Evolutionary conservation across 345 rosid genomes (phyloP).

Genomic region (Citrus maxima): DNA sequence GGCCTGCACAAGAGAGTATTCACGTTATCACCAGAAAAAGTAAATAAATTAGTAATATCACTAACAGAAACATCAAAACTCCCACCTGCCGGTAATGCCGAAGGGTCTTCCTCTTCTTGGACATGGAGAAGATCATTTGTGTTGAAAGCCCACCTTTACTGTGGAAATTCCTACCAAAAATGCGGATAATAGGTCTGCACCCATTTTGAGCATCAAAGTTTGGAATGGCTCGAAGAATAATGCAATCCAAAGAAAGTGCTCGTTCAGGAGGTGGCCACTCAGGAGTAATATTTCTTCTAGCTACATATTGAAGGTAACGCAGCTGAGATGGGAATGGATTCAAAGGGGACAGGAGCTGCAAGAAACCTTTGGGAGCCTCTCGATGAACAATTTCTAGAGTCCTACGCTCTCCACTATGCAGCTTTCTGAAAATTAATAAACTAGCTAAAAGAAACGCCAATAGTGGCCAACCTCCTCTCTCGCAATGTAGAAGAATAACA

Average conservation of each 20-base stretch:
- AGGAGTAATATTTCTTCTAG: conserved; percentile 77
- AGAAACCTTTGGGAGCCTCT: conserved; percentile 91
- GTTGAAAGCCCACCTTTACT: conserved; percentile 68
- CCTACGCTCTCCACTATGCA: conserved; percentile 74
- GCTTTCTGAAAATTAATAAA: conserved; percentile 75
- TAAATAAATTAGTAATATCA: conserved; percentile 3
- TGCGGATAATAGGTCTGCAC: conserved; percentile 87
- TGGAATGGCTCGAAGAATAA: conserved; percentile 86
- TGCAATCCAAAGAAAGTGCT: conserved; percentile 85
- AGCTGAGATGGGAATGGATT: conserved; percentile 97
- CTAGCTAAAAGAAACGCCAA: conserved; percentile 82
- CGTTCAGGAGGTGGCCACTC: conserved; percentile 99
- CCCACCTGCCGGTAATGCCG: conserved; percentile 83
- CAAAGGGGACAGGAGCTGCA: conserved; percentile 89
- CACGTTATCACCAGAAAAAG: conserved; percentile 14
- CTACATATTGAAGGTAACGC: conserved; percentile 92
- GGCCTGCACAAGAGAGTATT: conserved; percentile 48
- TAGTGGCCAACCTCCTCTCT: conserved; percentile 98
- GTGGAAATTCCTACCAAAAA: conserved; percentile 79
- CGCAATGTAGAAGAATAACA: conserved; percentile 81
- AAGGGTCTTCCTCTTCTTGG: conserved; percentile 68
- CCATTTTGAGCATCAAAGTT: conserved; percentile 88
- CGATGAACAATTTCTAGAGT: conserved; percentile 91
- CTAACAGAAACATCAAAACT: conserved; percentile 2
- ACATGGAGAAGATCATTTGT: conserved; percentile 83